A percentile compares a stretch with the other conserved stretches of the same genome.
phyloP scores from a whole-genome alignment of 768 basidiomycete genomes.

The Termitomyces sp. region DNA sequence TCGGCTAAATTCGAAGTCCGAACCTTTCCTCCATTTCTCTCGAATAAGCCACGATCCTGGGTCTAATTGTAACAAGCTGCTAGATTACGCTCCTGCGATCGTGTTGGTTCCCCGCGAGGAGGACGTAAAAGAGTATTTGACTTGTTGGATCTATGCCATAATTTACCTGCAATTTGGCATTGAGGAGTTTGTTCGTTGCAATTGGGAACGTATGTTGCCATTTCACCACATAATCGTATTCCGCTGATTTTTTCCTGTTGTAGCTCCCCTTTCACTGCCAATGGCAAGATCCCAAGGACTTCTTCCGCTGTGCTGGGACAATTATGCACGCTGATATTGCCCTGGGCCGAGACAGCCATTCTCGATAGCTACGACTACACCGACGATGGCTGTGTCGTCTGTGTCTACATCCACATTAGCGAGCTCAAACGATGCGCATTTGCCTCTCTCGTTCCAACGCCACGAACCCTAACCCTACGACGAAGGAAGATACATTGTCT shows the following conservation, averaged over 20 bases:
- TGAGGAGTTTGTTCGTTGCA: slow-evolving; percentile 78
- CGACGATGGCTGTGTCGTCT: slow-evolving; percentile 6
- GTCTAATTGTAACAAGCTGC: too few relatives aligned
- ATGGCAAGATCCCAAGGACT: slow-evolving; percentile 98
- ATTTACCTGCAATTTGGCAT: slow-evolving; percentile 23
- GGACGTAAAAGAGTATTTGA: slow-evolving; percentile 13
- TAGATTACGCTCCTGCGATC: slow-evolving; percentile 41
- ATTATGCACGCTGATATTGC: slow-evolving; percentile 90
- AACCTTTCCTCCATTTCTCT: too few relatives aligned
- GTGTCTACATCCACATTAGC: slow-evolving; percentile 10
- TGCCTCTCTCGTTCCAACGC: neutral
- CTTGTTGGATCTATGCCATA: slow-evolving; percentile 24
- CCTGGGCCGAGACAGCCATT: slow-evolving; percentile 84
- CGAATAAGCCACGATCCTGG: too few relatives aligned
- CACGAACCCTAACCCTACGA: too few relatives aligned
- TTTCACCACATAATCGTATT: neutral
- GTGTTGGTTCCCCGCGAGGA: slow-evolving; percentile 7
- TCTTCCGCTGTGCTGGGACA: slow-evolving; percentile 87
- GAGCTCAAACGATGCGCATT: neutral
- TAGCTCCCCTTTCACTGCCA: slow-evolving; percentile 91
- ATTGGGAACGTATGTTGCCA: slow-evolving; percentile 70
- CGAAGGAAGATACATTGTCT: neutral
- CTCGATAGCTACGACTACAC: slow-evolving; percentile 31
- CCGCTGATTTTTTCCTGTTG: slow-evolving; percentile 13
- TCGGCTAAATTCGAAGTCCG: too few relatives aligned